Base-by-base conservation (phyloP, 2,329 filamentous ascomycete genomes). In the Claviceps sp. region DNA sequence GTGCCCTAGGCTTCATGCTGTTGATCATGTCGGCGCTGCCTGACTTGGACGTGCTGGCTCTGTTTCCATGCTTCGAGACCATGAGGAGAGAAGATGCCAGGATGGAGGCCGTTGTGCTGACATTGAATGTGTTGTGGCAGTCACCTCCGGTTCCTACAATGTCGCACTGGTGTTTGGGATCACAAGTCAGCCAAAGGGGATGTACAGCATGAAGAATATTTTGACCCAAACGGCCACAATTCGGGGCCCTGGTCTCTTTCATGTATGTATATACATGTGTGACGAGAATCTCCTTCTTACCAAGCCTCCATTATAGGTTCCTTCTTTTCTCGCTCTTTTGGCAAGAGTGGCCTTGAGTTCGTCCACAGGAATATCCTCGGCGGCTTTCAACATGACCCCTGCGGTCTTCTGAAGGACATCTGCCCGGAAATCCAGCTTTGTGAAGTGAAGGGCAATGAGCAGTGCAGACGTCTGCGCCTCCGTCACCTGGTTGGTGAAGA, bases 101-200 rank as follows among this genome's bases (percentile, higher is more conserved):
- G 63, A 98, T 96, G 17, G 89, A 95, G 2, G 93, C 82, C 6
- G 93, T 95, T 4, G 93, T 98, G 60, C 86, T 93, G 65, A 98
- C 91, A 68, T 98, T 98, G 80, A 95, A 98, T 37, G 93, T 98
- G 68, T 95, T 88, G 75, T 97, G 90, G 20, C 86, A 85, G 71
- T 98, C 93, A 63, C 93, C 93, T 58, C 93, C 93, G 7, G 93
- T 98, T 59, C 93, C 93, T 53, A 98, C 93, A 65, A 98, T 97
- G 67, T 98, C 93, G 66, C 90, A 82, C 73, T 81, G 11, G 20
- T 20, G 3, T 45, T 39, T 44, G 29, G 9, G 29, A 9, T 34
- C 29, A 34, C 9, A 34, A 29, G 46, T 13, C 44, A 43, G 20
- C 9, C 14, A 17, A 20, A 3, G 17, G 34, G n/a, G 16, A 37